Base-by-base conservation (phyloP, 306 rosid species). In the cucumber (Cucumis sativus) region DNA sequence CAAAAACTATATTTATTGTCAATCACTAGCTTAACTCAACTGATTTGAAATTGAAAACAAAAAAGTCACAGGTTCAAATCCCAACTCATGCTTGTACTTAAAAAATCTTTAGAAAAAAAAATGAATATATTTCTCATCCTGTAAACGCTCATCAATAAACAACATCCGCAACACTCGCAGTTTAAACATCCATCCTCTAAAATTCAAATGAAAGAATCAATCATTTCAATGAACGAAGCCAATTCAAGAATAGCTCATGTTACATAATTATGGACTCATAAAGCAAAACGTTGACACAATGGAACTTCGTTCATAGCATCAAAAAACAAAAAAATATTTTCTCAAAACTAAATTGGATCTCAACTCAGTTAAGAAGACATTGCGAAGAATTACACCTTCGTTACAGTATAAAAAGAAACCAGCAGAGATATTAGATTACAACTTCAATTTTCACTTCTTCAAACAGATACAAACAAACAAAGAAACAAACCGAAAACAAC, bases 341-440 rank as follows among this genome's bases (percentile, higher is more conserved):
- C 40, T 23, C 1, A 3, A 56, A 71, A 62, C 45, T 58, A 61
- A 72, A 54, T 77, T 84, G 79, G 82, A 87, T 87, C 86, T 80
- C 74, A 80, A 40, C 54, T 5, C 64, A 55, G 76, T 65, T 47
- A 41, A n/a, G 60, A 14, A 39, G 58, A 37, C 66, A 49, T 25
- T 66, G 67, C 49, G 23, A 78, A 55, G 17, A 75, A 56, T 80
- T 47, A 45, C 70, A 77, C 76, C 62, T 58, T 76, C 72, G 16
- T 18, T 5, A 56, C 77, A 13, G 41, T 23, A 67, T 74, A 30
- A 61, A 13, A 76, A 73, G 10, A 43, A 76, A 55, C 81, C 61
- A 78, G 14, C 71, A 73, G 79, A 49, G 76, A 45, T 69, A 21
- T 13, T 65, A 15, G 58, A 61, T 58, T 76, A 65, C 72, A 80